Conservation (phyloP, 257 asterid genomes). For the Oldenlandia corymbosa region DNA sequence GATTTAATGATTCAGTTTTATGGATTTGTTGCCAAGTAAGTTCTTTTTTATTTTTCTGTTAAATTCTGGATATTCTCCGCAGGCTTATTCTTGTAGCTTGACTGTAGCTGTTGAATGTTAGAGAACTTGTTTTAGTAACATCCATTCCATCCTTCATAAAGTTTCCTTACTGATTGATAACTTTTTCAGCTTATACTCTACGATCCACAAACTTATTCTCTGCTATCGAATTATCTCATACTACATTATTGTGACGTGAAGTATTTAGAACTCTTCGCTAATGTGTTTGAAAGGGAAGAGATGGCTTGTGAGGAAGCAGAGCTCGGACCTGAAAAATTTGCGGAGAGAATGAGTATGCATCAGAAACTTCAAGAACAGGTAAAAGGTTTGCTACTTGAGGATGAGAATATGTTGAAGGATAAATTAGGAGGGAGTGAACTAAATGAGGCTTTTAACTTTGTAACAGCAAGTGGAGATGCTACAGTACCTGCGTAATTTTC, state of each 20-base stretch:
- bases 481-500: constrained; percentile 63
- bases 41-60: background rate
- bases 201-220: background rate
- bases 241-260: background rate
- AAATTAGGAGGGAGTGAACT: too few species aligned
- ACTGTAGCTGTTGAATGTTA: background rate
- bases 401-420: constrained; percentile 3
- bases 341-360: constrained; percentile 52
- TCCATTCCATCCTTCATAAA: background rate
- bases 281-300: constrained; percentile 64
- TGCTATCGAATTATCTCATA: background rate
- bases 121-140: background rate
- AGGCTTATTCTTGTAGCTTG: too few species aligned
- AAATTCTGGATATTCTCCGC: background rate
- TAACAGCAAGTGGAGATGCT: constrained; percentile 87
- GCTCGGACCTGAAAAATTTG: constrained; percentile 69
- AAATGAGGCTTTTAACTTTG: constrained; percentile 7
- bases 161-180: background rate
- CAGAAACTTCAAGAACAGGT: constrained; percentile 65
- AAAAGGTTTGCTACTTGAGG: constrained; percentile 4
- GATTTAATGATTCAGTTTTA: constrained; percentile 77
- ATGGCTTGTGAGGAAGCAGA: constrained; percentile 90
- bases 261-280: background rate
- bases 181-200: background rate
- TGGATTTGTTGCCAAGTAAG: constrained; percentile 74